phyloP scores from a whole-genome alignment of 257 asterid species.

The Forsythia suspensa region DNA sequence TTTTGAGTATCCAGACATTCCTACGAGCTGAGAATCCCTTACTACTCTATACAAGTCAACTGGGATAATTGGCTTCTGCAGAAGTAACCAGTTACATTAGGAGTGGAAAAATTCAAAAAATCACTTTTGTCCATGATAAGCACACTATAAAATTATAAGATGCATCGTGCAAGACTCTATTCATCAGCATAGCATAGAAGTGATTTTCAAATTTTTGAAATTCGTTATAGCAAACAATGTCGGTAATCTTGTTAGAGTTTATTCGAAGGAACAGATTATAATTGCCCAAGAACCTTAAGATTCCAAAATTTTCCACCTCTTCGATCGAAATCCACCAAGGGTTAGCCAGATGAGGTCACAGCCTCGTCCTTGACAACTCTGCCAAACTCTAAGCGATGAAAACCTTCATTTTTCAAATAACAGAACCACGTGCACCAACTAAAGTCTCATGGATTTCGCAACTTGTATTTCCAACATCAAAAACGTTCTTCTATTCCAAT shows the following conservation, averaged over 20 bases:
- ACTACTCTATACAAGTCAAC: constrained; percentile 61
- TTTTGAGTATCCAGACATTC: constrained; percentile 80
- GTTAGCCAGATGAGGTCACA: not conserved
- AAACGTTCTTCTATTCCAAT: not conserved
- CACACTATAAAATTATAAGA: not conserved
- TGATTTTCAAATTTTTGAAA: too few relatives aligned
- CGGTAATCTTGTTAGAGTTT: not conserved
- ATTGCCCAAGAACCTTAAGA: not conserved
- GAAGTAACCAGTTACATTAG: constrained; percentile 13
- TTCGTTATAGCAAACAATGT: not conserved
- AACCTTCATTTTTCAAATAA: not conserved
- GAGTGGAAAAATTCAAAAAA: not conserved
- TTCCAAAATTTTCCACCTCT: not conserved
- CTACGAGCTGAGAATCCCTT: constrained; percentile 80
- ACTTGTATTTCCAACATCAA: not conserved
- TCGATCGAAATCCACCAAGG: not conserved
- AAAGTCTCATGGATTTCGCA: not conserved
- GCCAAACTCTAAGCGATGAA: not conserved
- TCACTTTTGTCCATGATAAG: not conserved
- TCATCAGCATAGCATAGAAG: too few relatives aligned
- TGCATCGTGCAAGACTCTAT: not conserved
- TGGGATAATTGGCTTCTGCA: constrained; percentile 83
- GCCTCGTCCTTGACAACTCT: not conserved
- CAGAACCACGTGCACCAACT: not conserved
- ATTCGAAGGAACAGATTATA: not conserved